These are phyloP conservation scores for Globisporangium solare DNA, from an alignment of 352 stramenopile species.

Conservation along the genomic window DNA sequence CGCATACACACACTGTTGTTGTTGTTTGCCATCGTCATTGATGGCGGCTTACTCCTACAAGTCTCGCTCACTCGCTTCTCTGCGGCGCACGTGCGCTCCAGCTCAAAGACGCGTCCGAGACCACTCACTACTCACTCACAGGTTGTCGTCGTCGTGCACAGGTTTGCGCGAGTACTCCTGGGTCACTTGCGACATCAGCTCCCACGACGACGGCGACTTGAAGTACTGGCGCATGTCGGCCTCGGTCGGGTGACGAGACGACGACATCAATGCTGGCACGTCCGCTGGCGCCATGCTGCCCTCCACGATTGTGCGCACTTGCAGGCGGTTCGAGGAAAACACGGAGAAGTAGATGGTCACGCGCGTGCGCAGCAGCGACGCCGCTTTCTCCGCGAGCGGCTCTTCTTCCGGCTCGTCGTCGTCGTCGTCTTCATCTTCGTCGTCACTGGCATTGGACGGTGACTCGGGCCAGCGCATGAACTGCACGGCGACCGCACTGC, in stretches of 20 bases:
- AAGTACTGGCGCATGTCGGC: conserved; percentile 69
- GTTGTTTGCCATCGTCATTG: too few relatives aligned
- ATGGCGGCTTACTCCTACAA: too few relatives aligned
- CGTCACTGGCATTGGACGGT: not conserved
- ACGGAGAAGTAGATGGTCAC: conserved; percentile 65
- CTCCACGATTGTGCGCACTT: conserved; percentile 64
- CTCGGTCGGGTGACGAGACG: conserved; percentile 33
- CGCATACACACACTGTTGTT: conserved; percentile 4
- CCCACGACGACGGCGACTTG: conserved; percentile 64
- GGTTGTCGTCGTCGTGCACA: conserved; percentile 1
- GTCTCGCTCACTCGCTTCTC: too few relatives aligned
- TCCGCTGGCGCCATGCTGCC: conserved; percentile 39
- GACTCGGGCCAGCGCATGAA: conserved; percentile 67
- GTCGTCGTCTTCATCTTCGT: conserved; percentile 8
- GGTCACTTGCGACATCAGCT: conserved; percentile 56
- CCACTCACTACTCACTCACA: conserved; percentile 9
- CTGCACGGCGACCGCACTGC: conserved; percentile 43
- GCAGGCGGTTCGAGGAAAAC: conserved; percentile 36
- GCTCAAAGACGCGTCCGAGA: not conserved
- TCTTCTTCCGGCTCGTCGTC: conserved; percentile 44
- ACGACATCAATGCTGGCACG: conserved; percentile 13
- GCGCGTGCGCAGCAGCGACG: conserved; percentile 43
- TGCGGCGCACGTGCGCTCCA: not conserved
- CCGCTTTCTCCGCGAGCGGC: conserved; percentile 17
- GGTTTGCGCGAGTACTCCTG: conserved; percentile 40